Conservation (phyloP, 495 filamentous ascomycete genomes). For the Venustampulla echinocandica region DNA sequence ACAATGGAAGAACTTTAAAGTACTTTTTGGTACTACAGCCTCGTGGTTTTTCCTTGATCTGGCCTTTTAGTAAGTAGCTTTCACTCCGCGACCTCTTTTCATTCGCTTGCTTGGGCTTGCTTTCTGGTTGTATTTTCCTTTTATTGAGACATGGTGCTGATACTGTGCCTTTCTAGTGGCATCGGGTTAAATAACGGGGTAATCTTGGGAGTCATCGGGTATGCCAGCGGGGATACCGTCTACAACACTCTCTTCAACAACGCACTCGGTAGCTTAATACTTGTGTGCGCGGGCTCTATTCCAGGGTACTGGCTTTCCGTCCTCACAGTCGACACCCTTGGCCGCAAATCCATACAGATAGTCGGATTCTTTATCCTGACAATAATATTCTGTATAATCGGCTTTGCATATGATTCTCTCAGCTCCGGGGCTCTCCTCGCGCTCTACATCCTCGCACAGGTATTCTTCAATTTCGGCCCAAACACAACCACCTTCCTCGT, state of each 20-base stretch:
- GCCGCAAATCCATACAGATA: constrained; percentile 74
- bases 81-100: background rate
- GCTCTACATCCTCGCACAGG: constrained; percentile 71
- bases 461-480: constrained; percentile 43
- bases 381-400: constrained; percentile 65
- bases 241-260: constrained; percentile 59
- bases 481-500: constrained; percentile 88
- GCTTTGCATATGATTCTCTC: constrained; percentile 57
- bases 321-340: constrained; percentile 59
- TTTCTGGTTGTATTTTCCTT: background rate
- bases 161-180: constrained; percentile 56
- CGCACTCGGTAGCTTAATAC: constrained; percentile 66
- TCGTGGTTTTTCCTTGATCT: constrained; percentile 66
- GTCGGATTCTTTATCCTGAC: constrained; percentile 67
- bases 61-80: constrained; percentile 39
- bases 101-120: too few species aligned
- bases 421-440: constrained; percentile 45
- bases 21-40: constrained; percentile 66
- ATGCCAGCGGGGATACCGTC: constrained; percentile 36
- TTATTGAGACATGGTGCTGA: too few species aligned
- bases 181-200: constrained; percentile 68
- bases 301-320: constrained; percentile 76
- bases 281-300: constrained; percentile 66
- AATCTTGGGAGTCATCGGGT: constrained; percentile 61
- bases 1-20: constrained; percentile 63